Percentiles rank a stretch among this genome's conserved stretches.
These are phyloP conservation scores for Paecilomyces dactylethromorphus DNA, from an alignment of 2,329 filamentous ascomycete species.

Conservation along the genomic window DNA sequence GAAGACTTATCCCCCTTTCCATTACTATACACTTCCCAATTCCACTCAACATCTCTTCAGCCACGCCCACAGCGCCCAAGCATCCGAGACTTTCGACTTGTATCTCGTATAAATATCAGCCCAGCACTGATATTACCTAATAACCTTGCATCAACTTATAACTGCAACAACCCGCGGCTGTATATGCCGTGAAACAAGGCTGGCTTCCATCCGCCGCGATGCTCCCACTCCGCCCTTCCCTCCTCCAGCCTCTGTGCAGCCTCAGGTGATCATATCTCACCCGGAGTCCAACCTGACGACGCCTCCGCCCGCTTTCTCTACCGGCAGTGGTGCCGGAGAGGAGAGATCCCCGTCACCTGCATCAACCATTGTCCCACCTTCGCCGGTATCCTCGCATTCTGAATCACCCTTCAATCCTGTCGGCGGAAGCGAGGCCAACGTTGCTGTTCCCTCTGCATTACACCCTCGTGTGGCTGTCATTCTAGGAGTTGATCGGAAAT, in stretches of 20 bases:
- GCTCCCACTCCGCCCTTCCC: conserved; percentile 28
- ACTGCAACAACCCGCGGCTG: conserved; percentile 8
- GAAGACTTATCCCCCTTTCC: not conserved
- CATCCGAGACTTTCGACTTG: not conserved
- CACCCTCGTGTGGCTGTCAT: conserved; percentile 74
- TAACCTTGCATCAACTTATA: not conserved
- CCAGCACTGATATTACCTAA: not conserved
- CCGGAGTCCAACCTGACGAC: conserved; percentile 2
- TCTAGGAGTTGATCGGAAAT: conserved; percentile 64
- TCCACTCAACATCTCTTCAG: not conserved
- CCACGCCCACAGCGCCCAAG: not conserved
- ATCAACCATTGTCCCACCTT: conserved; percentile 20
- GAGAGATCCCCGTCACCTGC: conserved; percentile 21
- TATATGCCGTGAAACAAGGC: conserved; percentile 33
- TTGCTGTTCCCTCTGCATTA: conserved; percentile 36
- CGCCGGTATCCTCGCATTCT: conserved; percentile 18
- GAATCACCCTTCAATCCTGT: conserved; percentile 17
- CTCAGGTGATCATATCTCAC: conserved; percentile 17
- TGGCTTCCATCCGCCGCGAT: conserved; percentile 35
- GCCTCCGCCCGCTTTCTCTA: conserved; percentile 6
- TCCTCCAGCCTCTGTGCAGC: conserved; percentile 17
- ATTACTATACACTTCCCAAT: not conserved
- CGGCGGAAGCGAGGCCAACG: conserved; percentile 21
- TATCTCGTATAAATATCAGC: not conserved
- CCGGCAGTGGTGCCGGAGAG: conserved; percentile 16